These are phyloP conservation scores for Hylodesmum podocarpum DNA, from an alignment of 306 rosid genomes.

Conservation along the genomic window DNA sequence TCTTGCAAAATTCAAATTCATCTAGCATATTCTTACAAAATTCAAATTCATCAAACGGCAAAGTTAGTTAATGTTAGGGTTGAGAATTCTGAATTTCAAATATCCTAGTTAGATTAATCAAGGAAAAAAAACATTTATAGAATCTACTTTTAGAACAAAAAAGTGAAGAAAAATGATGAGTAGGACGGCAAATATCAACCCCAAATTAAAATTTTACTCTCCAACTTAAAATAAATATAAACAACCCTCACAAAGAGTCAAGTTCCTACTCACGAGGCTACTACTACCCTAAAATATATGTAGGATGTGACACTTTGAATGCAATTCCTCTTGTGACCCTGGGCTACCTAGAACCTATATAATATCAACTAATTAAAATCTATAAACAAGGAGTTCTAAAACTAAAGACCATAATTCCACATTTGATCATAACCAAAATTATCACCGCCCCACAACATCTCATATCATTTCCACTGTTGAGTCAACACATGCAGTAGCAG, in stretches of 20 bases:
- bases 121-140: no score
- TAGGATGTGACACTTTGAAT: not conserved
- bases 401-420: slow-evolving; percentile 9
- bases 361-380: not conserved
- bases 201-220: not conserved
- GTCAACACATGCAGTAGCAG: slow-evolving; percentile 53
- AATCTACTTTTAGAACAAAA: no score
- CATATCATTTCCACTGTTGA: slow-evolving; percentile 49
- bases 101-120: no score
- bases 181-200: not conserved
- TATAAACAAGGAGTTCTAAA: not conserved
- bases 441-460: slow-evolving; percentile 4
- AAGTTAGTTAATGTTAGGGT: no score
- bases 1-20: no score
- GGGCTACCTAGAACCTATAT: not conserved
- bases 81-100: no score
- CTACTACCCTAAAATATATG: not conserved
- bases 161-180: no score
- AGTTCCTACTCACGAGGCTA: not conserved
- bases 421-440: slow-evolving; percentile 13
- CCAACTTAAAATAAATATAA: not conserved
- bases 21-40: no score
- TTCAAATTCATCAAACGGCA: no score
- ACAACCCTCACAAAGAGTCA: not conserved
- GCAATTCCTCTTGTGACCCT: not conserved